phyloP scores from a whole-genome alignment of 345 rosid genomes.

The Melastoma malabathricum region DNA sequence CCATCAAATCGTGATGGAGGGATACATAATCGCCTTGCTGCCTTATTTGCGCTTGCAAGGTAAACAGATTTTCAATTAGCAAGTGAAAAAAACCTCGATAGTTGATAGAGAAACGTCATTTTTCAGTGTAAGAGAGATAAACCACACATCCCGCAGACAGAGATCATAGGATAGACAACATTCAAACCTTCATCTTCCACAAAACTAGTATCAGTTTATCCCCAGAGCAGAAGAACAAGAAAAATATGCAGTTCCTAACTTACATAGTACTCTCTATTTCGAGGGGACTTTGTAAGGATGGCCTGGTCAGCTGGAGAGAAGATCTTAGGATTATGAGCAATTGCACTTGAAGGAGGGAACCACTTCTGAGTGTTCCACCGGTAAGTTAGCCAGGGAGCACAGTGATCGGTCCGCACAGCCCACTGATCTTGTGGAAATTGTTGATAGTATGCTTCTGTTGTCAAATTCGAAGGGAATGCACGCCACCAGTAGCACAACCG shows the following conservation, averaged over 20 bases:
- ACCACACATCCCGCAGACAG: no score
- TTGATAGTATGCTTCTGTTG: conserved; percentile 28
- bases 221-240: no score
- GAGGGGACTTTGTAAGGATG: conserved; percentile 14
- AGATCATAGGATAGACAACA: no score
- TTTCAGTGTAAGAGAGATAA: no score
- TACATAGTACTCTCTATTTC: neutral
- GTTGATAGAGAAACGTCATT: no score
- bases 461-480: conserved; percentile 30
- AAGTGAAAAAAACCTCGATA: no score
- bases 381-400: conserved; percentile 45
- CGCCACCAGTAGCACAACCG: conserved; percentile 51
- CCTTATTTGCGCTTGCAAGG: conserved; percentile 11
- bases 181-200: no score
- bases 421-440: conserved; percentile 36
- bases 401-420: conserved; percentile 47
- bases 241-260: no score
- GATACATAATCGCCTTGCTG: conserved; percentile 55
- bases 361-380: conserved; percentile 66
- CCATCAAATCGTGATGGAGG: conserved; percentile 33
- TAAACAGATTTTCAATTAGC: no score
- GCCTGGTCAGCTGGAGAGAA: conserved; percentile 30
- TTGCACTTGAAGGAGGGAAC: conserved; percentile 33
- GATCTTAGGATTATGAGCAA: conserved; percentile 9
- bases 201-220: no score